Conservation (phyloP, 768 basidiomycete species). For the Gymnopilus dilepis region DNA sequence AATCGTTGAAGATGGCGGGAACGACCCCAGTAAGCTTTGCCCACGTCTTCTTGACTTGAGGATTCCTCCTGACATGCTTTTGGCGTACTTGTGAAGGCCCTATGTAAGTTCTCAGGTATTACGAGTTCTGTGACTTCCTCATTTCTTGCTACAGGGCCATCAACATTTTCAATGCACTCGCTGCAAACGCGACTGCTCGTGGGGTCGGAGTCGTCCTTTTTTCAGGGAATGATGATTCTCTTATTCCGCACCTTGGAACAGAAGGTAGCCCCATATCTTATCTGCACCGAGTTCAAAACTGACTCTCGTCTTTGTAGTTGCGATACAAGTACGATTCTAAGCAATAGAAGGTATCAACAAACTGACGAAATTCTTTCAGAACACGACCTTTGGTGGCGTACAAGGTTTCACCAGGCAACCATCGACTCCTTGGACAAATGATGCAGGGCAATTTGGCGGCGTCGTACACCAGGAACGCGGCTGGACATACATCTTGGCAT, state of each 20-base stretch:
- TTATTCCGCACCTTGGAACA: constrained; percentile 65
- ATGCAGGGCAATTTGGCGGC: constrained; percentile 62
- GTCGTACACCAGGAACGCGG: constrained; percentile 78
- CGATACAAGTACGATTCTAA: constrained; percentile 51
- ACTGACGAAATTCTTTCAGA: constrained; percentile 41
- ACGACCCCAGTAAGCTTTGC: constrained; percentile 41
- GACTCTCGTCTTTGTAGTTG: constrained; percentile 42
- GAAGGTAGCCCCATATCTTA: constrained; percentile 49
- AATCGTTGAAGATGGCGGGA: constrained; percentile 13
- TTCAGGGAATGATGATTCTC: constrained; percentile 73
- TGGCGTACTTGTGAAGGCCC: constrained; percentile 14
- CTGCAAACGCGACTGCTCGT: constrained; percentile 62
- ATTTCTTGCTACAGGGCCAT: constrained; percentile 51
- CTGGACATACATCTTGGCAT: constrained; percentile 58
- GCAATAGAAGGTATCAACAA: neutral
- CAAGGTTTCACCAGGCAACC: constrained; percentile 76
- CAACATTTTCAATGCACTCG: constrained; percentile 67
- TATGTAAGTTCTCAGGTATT: constrained; percentile 16
- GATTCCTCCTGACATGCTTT: neutral
- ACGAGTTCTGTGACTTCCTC: neutral
- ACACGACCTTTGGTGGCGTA: constrained; percentile 80
- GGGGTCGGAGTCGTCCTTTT: constrained; percentile 60
- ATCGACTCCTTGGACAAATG: constrained; percentile 70
- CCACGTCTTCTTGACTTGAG: neutral
- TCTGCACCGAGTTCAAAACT: neutral